Evolutionary conservation across 78 protist species (phyloP).

Genomic region (Speleostelium caveatum): DNA sequence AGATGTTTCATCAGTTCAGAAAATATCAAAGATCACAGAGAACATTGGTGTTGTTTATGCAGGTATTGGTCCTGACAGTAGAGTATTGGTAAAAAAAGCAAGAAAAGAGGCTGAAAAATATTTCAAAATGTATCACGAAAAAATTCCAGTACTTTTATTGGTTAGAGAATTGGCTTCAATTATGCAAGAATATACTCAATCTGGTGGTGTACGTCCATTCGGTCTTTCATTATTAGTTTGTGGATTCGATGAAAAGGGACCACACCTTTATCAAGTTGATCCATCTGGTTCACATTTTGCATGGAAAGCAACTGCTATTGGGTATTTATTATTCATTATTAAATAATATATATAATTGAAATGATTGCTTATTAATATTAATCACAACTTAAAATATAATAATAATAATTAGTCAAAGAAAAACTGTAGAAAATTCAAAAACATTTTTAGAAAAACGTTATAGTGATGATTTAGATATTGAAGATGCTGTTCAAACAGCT

Average conservation of each 20-base stretch:
- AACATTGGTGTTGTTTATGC: constrained; percentile 95
- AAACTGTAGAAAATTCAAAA: constrained; percentile 93
- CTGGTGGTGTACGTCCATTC: constrained; percentile 99
- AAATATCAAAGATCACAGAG: constrained; percentile 86
- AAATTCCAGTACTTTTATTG: constrained; percentile 89
- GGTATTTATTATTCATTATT: constrained; percentile 60
- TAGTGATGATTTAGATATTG: constrained; percentile 96
- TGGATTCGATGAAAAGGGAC: constrained; percentile 92
- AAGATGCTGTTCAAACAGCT: constrained; percentile 99
- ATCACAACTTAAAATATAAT: too few relatives aligned
- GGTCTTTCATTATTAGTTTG: constrained; percentile 98
- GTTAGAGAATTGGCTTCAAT: constrained; percentile 97
- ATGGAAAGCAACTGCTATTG: constrained; percentile 99
- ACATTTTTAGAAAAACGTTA: constrained; percentile 98
- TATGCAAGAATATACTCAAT: constrained; percentile 99
- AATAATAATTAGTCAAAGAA: constrained; percentile 26
- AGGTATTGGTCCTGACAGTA: constrained; percentile 98
- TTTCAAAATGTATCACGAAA: constrained; percentile 87
- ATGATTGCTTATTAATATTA: too few relatives aligned
- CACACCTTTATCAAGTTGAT: constrained; percentile 97
- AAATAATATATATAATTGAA: too few relatives aligned
- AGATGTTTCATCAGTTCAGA: constrained; percentile 91
- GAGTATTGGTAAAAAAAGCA: constrained; percentile 92
- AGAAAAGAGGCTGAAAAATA: constrained; percentile 96
- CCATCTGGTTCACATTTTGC: constrained; percentile 97